Percentiles rank a stretch among this genome's conserved stretches.
Evolutionary conservation across 1,284 basidiomycete genomes (phyloP).

Genomic region (Coriolopsis trogii): DNA sequence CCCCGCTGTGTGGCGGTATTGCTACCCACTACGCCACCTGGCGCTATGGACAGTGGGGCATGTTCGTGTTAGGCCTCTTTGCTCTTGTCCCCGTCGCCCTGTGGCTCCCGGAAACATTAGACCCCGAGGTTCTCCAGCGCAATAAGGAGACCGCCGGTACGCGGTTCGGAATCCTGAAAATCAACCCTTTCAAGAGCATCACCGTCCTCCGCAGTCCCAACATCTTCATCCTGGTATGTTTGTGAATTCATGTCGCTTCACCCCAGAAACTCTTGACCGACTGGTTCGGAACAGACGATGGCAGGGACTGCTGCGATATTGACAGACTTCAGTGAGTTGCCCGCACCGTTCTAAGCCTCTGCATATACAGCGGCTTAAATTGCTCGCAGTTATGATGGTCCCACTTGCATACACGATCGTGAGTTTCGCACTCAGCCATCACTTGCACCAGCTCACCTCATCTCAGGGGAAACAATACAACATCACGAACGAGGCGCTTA

Average conservation of each 20-base stretch:
- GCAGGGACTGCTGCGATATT: conserved; percentile 41
- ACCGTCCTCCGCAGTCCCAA: conserved; percentile 61
- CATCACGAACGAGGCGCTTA: conserved; percentile 58
- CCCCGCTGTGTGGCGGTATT: conserved; percentile 42
- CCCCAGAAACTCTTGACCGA: too few species aligned
- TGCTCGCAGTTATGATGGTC: conserved; percentile 40
- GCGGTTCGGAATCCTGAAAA: conserved; percentile 45
- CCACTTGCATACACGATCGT: conserved; percentile 47
- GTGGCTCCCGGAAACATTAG: conserved; percentile 64
- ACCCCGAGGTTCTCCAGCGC: conserved; percentile 27
- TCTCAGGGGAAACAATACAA: conserved; percentile 56
- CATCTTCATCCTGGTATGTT: conserved; percentile 54
- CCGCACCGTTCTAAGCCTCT: neutral
- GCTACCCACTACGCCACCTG: conserved; percentile 64
- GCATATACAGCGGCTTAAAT: neutral
- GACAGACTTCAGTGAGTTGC: conserved; percentile 47
- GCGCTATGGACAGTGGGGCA: conserved; percentile 62
- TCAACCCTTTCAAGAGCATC: conserved; percentile 61
- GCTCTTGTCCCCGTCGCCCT: conserved; percentile 48
- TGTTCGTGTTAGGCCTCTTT: conserved; percentile 50
- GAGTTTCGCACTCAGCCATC: neutral
- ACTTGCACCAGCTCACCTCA: neutral
- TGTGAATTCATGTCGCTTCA: neutral
- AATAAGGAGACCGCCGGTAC: conserved; percentile 34
- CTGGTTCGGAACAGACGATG: conserved; percentile 48